These are phyloP conservation scores for Botryotinia globosa DNA, from an alignment of 2,329 filamentous ascomycete genomes.

Conservation along the genomic window DNA sequence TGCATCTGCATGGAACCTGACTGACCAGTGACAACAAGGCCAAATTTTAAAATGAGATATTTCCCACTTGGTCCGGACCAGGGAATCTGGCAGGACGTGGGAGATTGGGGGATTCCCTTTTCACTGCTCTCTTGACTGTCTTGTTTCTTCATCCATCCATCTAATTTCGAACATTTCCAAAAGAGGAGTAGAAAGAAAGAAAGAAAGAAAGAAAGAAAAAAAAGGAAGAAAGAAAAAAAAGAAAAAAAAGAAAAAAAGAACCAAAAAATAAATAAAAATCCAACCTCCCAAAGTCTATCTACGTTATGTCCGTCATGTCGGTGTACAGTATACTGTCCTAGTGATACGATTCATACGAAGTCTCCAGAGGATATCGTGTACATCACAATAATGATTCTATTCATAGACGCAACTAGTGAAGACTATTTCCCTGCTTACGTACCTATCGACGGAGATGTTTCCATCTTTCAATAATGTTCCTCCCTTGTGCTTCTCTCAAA, in stretches of 20 bases:
- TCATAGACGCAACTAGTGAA: neutral
- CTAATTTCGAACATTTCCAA: neutral
- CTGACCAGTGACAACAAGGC: neutral
- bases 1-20: neutral
- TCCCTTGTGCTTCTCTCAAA: neutral
- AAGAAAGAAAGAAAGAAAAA: neutral
- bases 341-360: neutral
- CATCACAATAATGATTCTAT: neutral
- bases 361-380: neutral
- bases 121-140: neutral
- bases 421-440: neutral
- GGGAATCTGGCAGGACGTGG: neutral
- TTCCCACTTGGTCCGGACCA: neutral
- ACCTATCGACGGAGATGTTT: no score
- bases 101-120: neutral
- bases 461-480: neutral
- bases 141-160: neutral
- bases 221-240: neutral
- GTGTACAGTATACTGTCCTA: no score
- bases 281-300: neutral
- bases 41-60: conserved; percentile 18
- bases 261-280: neutral
- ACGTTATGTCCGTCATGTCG: neutral
- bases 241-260: neutral
- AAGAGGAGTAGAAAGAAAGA: neutral